Evolutionary conservation across 176 grass and related monocot genomes (phyloP).

Genomic region (Echinochloa phyllopogon): DNA sequence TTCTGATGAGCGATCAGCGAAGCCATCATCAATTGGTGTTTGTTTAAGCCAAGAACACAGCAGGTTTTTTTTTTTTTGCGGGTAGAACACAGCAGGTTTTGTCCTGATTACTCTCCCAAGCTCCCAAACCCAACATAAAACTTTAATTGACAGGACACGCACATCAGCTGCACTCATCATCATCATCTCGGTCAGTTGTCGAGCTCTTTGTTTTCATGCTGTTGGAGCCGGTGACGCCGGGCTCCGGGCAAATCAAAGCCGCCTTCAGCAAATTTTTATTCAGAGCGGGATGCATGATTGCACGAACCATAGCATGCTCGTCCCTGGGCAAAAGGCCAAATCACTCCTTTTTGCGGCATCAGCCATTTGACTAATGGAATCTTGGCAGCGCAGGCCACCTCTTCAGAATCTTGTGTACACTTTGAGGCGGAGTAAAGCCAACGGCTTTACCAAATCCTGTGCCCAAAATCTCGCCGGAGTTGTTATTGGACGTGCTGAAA

Average conservation of each 20-base stretch:
- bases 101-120: no score
- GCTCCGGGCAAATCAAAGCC: conserved; percentile 1
- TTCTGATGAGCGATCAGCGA: neutral
- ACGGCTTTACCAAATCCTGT: neutral
- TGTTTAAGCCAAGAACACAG: neutral
- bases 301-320: neutral
- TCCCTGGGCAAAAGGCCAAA: neutral
- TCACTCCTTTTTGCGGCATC: neutral
- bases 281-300: neutral
- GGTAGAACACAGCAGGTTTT: no score
- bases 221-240: neutral
- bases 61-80: no score
- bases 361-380: neutral
- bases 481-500: neutral
- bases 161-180: neutral
- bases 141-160: conserved; percentile 11
- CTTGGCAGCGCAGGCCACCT: neutral
- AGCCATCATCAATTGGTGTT: neutral
- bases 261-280: neutral
- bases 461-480: neutral
- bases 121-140: neutral
- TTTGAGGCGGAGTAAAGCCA: no score
- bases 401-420: no score
- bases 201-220: neutral
- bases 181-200: no score